These are phyloP conservation scores for Solidago caesia DNA, from an alignment of 129 eudicot genomes.

Conservation along the genomic window DNA sequence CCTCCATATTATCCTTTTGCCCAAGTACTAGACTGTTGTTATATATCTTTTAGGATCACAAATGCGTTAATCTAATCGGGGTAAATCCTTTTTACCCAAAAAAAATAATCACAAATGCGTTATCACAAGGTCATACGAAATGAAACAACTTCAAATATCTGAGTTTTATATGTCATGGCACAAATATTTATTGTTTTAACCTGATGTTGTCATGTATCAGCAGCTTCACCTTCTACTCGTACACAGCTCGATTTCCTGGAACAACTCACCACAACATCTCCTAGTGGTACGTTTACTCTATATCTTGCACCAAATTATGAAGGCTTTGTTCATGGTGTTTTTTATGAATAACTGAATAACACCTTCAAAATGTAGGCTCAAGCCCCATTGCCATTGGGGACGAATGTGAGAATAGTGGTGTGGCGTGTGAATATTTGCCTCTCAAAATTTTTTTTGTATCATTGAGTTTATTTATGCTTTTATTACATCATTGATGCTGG, in stretches of 20 bases:
- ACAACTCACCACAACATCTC: conserved; percentile 64
- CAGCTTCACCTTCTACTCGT: conserved; percentile 66
- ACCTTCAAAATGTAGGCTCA: neutral
- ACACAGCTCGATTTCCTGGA: conserved; percentile 79
- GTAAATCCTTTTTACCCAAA: no score
- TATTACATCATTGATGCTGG: neutral
- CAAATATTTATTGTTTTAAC: conserved; percentile 23
- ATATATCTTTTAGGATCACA: neutral
- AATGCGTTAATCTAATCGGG: neutral
- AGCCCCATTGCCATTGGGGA: no score
- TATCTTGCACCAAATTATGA: neutral
- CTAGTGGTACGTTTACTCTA: conserved; percentile 42
- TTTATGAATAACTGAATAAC: neutral
- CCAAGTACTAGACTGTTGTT: no score
- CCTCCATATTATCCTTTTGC: no score
- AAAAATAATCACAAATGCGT: neutral
- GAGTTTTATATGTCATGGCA: neutral
- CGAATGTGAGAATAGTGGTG: no score
- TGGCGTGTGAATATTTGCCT: no score
- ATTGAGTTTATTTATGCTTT: neutral
- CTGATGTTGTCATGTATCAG: conserved; percentile 23
- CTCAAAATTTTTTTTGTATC: no score
- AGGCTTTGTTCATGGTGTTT: neutral
- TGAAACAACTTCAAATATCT: neutral
- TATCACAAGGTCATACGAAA: conserved; percentile 1